Base-by-base conservation (phyloP, 1,284 basidiomycete species). In the Moesziomyces aphidis region DNA sequence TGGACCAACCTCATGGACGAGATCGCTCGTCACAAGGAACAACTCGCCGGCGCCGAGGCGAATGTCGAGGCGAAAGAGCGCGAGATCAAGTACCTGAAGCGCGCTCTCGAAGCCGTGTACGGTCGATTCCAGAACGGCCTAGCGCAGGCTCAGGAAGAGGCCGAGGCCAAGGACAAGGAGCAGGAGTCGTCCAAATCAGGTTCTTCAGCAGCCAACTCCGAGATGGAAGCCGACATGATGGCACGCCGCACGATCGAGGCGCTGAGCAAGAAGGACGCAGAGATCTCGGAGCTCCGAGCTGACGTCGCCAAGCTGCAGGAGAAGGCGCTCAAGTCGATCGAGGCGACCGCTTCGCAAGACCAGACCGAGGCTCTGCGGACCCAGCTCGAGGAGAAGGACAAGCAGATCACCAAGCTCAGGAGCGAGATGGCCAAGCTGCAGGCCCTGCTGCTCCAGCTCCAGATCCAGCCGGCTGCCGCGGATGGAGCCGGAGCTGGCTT, bases 81-180 rank as follows among this genome's bases (percentile, higher is more conserved):
- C 78, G 92, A 93, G 68, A 88, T 91, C 54, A 80, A 89, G 1
- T 92, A 91, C 77, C 87, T 94, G 50, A 93, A 94, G 79, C 90
- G 91, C 17, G 92, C 92, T 15, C 86, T 96, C 45, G 92, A 94
- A 83, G 91, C 92, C 8, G 91, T 95, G 8, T 93, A 93, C 83
- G 91, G 90, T 21, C 89, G 92, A 19, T 91, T 94, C 82, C 87
- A 89, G 73, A 85, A 87, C 45, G 52, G 64, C 7, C 50, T 75
- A 9, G 55, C 86, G 86, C 48, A 87, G 85, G 56, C 85, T 87
- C 63, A 67, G 42, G 73, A 71, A 43, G 73, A 71, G 23, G 73
- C 68, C 1, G 61, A 70, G 39, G 67, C 67, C 3, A 70, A 65
- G 31, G 71, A 66, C 50, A 70, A 58, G 34, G 64, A 64, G 48